Conservation (phyloP, 208 protist genomes). For the Acanthamoeba castellanii region DNA sequence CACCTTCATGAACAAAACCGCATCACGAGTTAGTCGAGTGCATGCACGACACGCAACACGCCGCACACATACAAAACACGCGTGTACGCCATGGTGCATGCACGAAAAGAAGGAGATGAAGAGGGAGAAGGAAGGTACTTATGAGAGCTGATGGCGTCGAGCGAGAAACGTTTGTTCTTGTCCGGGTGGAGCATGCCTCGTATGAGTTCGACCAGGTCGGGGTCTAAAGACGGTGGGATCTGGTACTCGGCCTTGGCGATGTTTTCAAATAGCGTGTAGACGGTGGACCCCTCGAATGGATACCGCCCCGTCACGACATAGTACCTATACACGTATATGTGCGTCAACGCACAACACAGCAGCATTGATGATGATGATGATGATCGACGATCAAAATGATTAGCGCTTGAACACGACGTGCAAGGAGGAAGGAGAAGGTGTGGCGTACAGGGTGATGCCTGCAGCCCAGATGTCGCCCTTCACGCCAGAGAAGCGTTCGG, state of each 20-base stretch:
- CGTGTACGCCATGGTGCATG: background rate
- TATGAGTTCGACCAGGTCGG: slow-evolving; percentile 35
- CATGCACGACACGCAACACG: slow-evolving; percentile 2
- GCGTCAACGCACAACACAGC: background rate
- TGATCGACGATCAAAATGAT: background rate
- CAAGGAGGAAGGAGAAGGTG: background rate
- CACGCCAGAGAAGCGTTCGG: slow-evolving; percentile 67
- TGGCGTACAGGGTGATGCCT: slow-evolving; percentile 44
- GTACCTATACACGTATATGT: background rate
- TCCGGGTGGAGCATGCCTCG: slow-evolving; percentile 46
- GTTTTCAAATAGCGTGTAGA: slow-evolving; percentile 71
- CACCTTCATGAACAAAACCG: background rate
- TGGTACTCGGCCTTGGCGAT: slow-evolving; percentile 73
- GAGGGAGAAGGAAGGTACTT: background rate
- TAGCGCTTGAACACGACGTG: background rate
- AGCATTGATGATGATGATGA: background rate
- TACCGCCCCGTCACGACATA: slow-evolving; percentile 60
- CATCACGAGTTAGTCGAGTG: background rate
- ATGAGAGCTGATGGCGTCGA: background rate
- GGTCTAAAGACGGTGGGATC: slow-evolving; percentile 45
- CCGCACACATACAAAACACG: background rate
- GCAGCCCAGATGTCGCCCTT: slow-evolving; percentile 72
- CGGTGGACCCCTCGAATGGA: slow-evolving; percentile 60
- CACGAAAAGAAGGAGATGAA: background rate
- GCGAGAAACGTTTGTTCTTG: slow-evolving; percentile 54